Evolutionary conservation across 2,329 filamentous ascomycete genomes (phyloP).

Genomic region (Teratosphaeria gauchensis): DNA sequence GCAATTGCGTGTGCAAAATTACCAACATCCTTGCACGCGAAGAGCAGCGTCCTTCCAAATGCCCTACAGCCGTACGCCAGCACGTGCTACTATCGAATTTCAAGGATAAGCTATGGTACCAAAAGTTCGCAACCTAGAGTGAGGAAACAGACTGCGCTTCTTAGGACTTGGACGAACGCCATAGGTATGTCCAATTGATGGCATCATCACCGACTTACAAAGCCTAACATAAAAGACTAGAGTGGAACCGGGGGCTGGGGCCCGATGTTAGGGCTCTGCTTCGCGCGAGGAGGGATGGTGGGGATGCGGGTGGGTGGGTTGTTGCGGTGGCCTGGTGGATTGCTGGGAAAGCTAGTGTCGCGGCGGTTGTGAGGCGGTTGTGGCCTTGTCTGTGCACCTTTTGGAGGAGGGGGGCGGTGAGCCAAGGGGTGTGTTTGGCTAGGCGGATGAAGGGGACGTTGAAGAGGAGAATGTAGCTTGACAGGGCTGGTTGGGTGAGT

Average conservation of each 20-base stretch:
- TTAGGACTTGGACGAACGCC: background rate
- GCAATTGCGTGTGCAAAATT: background rate
- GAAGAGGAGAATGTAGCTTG: background rate
- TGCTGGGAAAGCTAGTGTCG: background rate
- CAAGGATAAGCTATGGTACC: background rate
- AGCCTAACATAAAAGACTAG: background rate
- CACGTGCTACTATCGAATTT: background rate
- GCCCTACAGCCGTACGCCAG: background rate
- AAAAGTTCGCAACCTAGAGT: background rate
- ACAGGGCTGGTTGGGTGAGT: background rate
- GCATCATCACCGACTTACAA: background rate
- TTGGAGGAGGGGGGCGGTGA: background rate
- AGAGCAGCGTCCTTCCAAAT: background rate
- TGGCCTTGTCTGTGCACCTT: background rate
- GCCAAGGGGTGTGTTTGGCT: background rate
- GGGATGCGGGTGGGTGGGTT: background rate
- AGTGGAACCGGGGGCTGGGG: background rate
- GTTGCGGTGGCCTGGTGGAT: background rate
- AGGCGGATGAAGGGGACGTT: background rate
- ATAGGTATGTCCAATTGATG: background rate
- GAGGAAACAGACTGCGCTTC: background rate
- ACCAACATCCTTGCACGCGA: background rate
- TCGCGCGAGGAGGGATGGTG: background rate
- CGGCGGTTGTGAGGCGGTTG: background rate
- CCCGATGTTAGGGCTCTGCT: background rate